Percentiles rank a stretch among this genome's conserved stretches.
These are phyloP conservation scores for Penicillium sp. DNA, from an alignment of 2,329 filamentous ascomycete genomes.

Conservation along the genomic window DNA sequence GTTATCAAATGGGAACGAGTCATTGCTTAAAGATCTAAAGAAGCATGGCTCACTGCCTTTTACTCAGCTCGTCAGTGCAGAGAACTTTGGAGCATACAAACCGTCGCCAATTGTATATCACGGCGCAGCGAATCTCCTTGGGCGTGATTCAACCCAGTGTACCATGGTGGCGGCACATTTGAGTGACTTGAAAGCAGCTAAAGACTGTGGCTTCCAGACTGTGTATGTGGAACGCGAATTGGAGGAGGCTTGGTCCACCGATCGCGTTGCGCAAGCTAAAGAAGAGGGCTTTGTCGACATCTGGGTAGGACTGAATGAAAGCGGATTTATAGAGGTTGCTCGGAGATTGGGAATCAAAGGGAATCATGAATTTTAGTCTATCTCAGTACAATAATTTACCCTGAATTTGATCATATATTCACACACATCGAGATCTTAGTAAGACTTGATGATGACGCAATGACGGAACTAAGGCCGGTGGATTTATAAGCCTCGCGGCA, in stretches of 20 bases:
- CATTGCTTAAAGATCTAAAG: constrained; percentile 66
- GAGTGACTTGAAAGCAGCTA: constrained; percentile 67
- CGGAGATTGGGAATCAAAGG: constrained; percentile 44
- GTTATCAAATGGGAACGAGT: constrained; percentile 72
- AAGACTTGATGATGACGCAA: not conserved
- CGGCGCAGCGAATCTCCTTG: constrained; percentile 64
- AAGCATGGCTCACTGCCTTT: constrained; percentile 63
- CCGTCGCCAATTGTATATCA: constrained; percentile 67
- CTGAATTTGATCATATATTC: too few relatives aligned
- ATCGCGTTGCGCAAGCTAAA: constrained; percentile 53
- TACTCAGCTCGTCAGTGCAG: constrained; percentile 62
- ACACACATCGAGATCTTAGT: too few relatives aligned
- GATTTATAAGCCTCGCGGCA: not conserved
- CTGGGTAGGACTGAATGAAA: constrained; percentile 56
- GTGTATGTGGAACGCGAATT: constrained; percentile 69
- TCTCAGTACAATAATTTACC: too few relatives aligned
- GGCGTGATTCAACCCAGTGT: constrained; percentile 60
- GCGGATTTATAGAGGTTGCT: constrained; percentile 56
- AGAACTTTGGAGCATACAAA: constrained; percentile 75
- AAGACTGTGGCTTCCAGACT: constrained; percentile 64
- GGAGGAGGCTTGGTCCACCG: constrained; percentile 64
- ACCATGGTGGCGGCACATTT: constrained; percentile 79
- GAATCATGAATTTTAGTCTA: not conserved
- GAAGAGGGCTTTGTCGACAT: constrained; percentile 66
- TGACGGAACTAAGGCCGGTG: not conserved